Evolutionary conservation across 345 rosid genomes (phyloP).

Genomic region (Draba incana): DNA sequence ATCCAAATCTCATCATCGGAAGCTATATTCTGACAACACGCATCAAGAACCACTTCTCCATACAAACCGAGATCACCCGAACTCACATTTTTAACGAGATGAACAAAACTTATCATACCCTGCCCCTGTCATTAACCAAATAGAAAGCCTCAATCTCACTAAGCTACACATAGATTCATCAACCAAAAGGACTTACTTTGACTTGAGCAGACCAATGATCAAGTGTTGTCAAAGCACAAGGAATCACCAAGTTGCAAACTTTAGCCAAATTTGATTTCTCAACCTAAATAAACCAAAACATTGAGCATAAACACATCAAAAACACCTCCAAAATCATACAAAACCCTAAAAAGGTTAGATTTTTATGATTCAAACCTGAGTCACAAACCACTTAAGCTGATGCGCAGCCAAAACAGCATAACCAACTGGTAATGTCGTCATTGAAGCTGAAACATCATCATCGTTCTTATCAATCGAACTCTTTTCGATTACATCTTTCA

Average conservation of each 20-base stretch:
- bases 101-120: conserved; percentile 76
- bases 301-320: conserved; percentile 9
- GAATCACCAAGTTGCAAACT: conserved; percentile 70
- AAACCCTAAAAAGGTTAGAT: conserved; percentile 1
- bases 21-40: conserved; percentile 85
- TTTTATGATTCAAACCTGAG: conserved; percentile 54
- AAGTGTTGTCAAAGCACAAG: conserved; percentile 86
- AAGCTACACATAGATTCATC: not conserved
- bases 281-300: conserved; percentile 48
- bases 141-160: conserved; percentile 21
- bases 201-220: conserved; percentile 94
- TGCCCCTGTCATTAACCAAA: conserved; percentile 65
- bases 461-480: conserved; percentile 60
- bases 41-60: conserved; percentile 83
- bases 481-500: conserved; percentile 67
- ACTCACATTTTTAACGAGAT: conserved; percentile 65
- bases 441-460: conserved; percentile 63
- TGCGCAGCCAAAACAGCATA: conserved; percentile 65
- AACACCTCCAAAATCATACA: not conserved
- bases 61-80: conserved; percentile 58
- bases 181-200: conserved; percentile 57
- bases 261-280: conserved; percentile 60
- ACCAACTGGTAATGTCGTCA: conserved; percentile 73
- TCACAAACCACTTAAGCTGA: conserved; percentile 86
- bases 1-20: conserved; percentile 81